phyloP scores from a whole-genome alignment of 257 asterid species.

The Verbascum thapsus region DNA sequence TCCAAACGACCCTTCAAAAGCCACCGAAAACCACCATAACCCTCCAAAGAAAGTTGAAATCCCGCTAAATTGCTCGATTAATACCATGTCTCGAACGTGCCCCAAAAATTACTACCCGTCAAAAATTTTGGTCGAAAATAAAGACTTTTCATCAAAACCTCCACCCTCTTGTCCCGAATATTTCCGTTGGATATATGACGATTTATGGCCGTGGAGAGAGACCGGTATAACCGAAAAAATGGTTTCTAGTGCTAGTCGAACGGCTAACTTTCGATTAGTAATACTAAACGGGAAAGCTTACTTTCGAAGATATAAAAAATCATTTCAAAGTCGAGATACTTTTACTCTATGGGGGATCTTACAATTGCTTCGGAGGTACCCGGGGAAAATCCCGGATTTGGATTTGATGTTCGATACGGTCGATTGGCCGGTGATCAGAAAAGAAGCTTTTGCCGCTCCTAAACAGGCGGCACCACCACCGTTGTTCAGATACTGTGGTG shows the following conservation, averaged over 20 bases:
- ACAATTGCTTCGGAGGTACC: conserved; percentile 69
- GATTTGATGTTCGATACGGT: conserved; percentile 82
- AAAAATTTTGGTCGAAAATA: background rate
- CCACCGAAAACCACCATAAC: conserved; percentile 23
- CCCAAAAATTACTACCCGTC: conserved; percentile 62
- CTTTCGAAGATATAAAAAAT: conserved; percentile 46
- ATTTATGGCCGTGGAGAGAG: conserved; percentile 65
- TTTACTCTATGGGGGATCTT: conserved; percentile 82
- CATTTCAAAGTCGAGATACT: conserved; percentile 62
- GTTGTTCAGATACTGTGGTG: conserved; percentile 70
- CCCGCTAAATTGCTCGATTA: conserved; percentile 58
- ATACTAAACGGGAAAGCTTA: conserved; percentile 62
- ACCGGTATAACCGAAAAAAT: conserved; percentile 62
- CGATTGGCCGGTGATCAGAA: conserved; percentile 65
- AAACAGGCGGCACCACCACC: conserved; percentile 54
- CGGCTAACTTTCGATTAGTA: conserved; percentile 70
- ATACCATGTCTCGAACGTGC: conserved; percentile 45
- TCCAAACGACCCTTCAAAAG: background rate
- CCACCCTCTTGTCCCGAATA: conserved; percentile 58
- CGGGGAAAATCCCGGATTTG: conserved; percentile 71
- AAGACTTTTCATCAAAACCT: conserved; percentile 1
- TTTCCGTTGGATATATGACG: conserved; percentile 78
- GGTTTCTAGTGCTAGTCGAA: conserved; percentile 55
- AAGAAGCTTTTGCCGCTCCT: conserved; percentile 32
- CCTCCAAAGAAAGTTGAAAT: conserved; percentile 35